These are phyloP conservation scores for Saposhnikovia divaricata DNA, from an alignment of 129 eudicot genomes.

Conservation along the genomic window DNA sequence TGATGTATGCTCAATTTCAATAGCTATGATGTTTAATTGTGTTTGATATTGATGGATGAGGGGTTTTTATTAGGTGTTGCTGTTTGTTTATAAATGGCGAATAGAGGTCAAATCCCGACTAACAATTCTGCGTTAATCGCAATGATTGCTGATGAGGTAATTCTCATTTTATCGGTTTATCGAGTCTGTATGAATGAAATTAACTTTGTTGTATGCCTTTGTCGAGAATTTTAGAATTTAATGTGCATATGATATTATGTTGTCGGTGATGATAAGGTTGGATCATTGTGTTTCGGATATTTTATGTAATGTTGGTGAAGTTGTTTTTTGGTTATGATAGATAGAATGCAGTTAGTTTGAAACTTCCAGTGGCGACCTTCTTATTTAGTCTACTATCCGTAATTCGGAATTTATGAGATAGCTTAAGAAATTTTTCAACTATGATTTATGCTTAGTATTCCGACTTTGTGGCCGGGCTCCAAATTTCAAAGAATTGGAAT, in stretches of 20 bases:
- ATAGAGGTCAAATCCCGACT: constrained; percentile 42
- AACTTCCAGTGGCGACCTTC: neutral
- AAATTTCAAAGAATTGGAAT: no score
- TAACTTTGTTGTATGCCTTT: neutral
- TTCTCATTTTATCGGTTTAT: neutral
- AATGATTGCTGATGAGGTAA: constrained; percentile 87
- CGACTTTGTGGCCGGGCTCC: no score
- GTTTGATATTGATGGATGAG: neutral
- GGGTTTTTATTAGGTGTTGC: neutral
- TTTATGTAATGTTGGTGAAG: neutral
- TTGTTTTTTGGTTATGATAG: neutral
- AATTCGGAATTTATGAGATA: neutral
- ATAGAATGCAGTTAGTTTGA: neutral
- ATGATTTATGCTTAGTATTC: no score
- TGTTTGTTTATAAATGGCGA: constrained; percentile 34
- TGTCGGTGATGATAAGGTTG: no score
- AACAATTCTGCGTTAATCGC: constrained; percentile 70
- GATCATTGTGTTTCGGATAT: neutral
- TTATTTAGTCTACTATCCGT: neutral
- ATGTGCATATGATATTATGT: no score
- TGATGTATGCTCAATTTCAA: no score
- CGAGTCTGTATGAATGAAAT: neutral
- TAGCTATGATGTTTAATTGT: neutral
- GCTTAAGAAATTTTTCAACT: neutral
- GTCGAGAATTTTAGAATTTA: neutral